Evolutionary conservation across 2,329 filamentous ascomycete species (phyloP).

Genomic region (Monilinia vaccinii-corymbosi): DNA sequence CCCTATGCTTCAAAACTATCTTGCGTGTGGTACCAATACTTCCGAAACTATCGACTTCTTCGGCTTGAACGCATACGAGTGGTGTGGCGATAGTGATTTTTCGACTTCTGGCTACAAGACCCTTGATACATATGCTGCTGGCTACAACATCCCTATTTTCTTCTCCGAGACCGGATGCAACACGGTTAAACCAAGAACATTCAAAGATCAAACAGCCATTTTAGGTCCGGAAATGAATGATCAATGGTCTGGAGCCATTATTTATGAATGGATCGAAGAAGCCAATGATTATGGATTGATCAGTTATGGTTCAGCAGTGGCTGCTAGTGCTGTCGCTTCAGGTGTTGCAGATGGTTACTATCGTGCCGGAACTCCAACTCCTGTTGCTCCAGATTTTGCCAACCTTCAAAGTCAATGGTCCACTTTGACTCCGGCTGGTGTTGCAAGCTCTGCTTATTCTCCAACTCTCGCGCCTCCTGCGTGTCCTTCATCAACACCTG

Average conservation of each 20-base stretch:
- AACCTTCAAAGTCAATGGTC: conserved; percentile 74
- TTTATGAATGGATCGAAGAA: conserved; percentile 89
- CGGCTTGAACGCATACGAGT: conserved; percentile 76
- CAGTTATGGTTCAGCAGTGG: conserved; percentile 57
- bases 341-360: conserved; percentile 56
- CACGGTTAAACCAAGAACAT: conserved; percentile 49
- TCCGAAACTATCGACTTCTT: conserved; percentile 74
- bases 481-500: conserved; percentile 61
- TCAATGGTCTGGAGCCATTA: conserved; percentile 65
- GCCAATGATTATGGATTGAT: conserved; percentile 75
- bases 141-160: conserved; percentile 78
- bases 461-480: conserved; percentile 52
- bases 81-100: conserved; percentile 53
- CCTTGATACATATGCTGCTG: conserved; percentile 56
- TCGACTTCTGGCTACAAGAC: conserved; percentile 57
- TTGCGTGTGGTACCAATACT: conserved; percentile 65
- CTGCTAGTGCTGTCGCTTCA: conserved; percentile 43
- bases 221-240: conserved; percentile 64
- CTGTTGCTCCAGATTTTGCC: conserved; percentile 65
- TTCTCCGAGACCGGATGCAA: conserved; percentile 88
- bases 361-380: conserved; percentile 63
- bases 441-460: conserved; percentile 57
- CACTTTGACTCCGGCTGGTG: conserved; percentile 58
- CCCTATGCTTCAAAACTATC: conserved; percentile 57
- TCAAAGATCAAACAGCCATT: conserved; percentile 67